A percentile compares a stretch with the other conserved stretches of the same genome.
phyloP scores from a whole-genome alignment of 306 rosid species.

The Cucumis cinereus region DNA sequence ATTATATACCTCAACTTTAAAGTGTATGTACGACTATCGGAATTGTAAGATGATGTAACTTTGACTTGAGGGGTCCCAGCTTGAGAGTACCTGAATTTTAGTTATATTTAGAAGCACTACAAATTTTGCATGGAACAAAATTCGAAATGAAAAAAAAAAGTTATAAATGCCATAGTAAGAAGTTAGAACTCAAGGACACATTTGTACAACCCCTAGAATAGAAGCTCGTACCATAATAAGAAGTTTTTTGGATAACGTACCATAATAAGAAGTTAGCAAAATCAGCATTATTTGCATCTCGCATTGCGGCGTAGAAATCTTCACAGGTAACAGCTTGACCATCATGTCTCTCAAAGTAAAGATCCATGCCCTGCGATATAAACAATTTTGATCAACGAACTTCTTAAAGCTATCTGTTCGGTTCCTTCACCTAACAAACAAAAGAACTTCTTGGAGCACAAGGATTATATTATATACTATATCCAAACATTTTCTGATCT shows the following conservation, averaged over 20 bases:
- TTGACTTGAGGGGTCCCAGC: constrained; percentile 90
- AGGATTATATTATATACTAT: background rate
- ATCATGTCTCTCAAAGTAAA: constrained; percentile 92
- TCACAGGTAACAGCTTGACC: constrained; percentile 99
- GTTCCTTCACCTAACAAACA: background rate
- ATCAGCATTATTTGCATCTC: constrained; percentile 83
- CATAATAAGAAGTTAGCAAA: constrained; percentile 87
- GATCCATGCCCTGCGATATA: constrained; percentile 88
- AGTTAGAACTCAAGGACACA: constrained; percentile 27
- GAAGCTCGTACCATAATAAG: constrained; percentile 36
- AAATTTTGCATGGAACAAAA: background rate
- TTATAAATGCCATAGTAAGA: constrained; percentile 46
- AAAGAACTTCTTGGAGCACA: background rate
- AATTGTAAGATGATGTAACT: constrained; percentile 60
- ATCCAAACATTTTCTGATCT: background rate
- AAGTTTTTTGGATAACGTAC: constrained; percentile 37
- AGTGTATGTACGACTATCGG: constrained; percentile 58
- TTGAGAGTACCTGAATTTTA: constrained; percentile 78
- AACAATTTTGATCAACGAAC: constrained; percentile 6
- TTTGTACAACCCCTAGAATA: no score
- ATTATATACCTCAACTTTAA: constrained; percentile 59
- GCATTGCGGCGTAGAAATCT: constrained; percentile 92
- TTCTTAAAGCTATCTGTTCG: background rate
- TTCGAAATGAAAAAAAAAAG: constrained; percentile 12
- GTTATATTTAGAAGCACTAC: constrained; percentile 9